These are phyloP conservation scores for Alectoria sarmentosa DNA, from an alignment of 495 filamentous ascomycete genomes.

Conservation along the genomic window DNA sequence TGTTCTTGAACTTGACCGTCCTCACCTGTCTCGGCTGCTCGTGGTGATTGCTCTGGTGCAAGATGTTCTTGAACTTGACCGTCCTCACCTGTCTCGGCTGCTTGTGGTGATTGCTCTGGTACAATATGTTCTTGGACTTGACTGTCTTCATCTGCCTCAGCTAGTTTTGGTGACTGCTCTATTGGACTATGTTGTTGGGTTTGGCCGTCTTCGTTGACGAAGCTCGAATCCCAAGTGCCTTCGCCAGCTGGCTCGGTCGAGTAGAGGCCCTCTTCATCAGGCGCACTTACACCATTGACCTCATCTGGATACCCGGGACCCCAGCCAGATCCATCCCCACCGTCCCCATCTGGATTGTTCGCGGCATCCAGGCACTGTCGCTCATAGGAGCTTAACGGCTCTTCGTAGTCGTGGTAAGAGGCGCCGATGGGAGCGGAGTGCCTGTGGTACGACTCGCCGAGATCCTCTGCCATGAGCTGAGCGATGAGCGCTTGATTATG, in stretches of 20 bases:
- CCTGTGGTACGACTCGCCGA: background rate
- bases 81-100: no score
- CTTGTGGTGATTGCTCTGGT: no score
- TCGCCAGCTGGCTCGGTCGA: background rate
- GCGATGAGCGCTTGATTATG: conserved; percentile 20
- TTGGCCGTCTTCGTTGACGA: background rate
- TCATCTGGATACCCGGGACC: background rate
- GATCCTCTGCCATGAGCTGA: conserved; percentile 17
- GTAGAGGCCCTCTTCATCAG: background rate
- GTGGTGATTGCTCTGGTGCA: no score
- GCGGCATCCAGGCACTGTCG: conserved; percentile 5
- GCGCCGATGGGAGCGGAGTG: conserved; percentile 8
- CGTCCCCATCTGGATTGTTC: background rate
- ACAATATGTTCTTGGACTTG: no score
- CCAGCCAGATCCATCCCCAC: background rate
- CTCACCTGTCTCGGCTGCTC: no score
- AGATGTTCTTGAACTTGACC: no score
- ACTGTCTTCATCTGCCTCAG: background rate
- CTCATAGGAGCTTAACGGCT: conserved; percentile 14
- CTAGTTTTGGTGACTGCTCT: background rate
- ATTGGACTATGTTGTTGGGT: background rate
- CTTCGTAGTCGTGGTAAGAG: conserved; percentile 16
- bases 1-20: no score
- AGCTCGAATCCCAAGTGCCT: background rate
- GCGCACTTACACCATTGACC: background rate